Base-by-base conservation (phyloP, 192 early-diverging fungal genomes). In the Backusella parvicylindrica region DNA sequence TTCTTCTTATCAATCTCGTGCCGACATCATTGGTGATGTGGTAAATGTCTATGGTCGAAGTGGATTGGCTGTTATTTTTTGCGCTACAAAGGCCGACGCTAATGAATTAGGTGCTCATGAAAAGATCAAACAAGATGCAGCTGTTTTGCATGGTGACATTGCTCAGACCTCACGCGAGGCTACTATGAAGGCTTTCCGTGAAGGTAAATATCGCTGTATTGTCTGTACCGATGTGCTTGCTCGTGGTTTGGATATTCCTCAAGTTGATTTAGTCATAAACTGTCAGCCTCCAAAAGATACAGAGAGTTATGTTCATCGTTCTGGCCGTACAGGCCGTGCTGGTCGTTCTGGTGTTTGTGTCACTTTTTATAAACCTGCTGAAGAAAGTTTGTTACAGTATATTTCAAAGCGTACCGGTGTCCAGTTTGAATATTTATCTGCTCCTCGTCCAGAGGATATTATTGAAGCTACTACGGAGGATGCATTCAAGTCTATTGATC, bases 181-280 rank as follows among this genome's bases (percentile, higher is more conserved):
- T 26, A 89, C 95, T 21, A 92, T 96, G 80, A 90, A 94, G 77
- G 92, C 90, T 47, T 96, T 95, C 84, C 86, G 95, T 76, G 91
- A 96, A 64, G 93, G 92, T 76, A 95, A 95, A 76, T 92, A 93
- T 80, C 32, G 85, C 73, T 92, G 88, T 76, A 92, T 98, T 68
- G 91, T 99, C 40, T 93, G 95, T 79, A 98, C 97, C 6, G 97
- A 98, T 82, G 97, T 98, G 28, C 89, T 93, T 32, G 96, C 96
- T 36, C 95, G 97, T 83, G 97, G 97, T 76, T 87, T 98, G 72
- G 96, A 98, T 86, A 97, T 99, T 77, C 95, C 95, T 63, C 93
- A 96, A 86, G 95, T 98, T 49, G 97, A 98, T 87, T 84, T 99
- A 37, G 97, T 99, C 23, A 95, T 99, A 85, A 98, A 99, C 84